Evolutionary conservation across 176 grass and related monocot species (phyloP).

Genomic region (Oryza officinalis): DNA sequence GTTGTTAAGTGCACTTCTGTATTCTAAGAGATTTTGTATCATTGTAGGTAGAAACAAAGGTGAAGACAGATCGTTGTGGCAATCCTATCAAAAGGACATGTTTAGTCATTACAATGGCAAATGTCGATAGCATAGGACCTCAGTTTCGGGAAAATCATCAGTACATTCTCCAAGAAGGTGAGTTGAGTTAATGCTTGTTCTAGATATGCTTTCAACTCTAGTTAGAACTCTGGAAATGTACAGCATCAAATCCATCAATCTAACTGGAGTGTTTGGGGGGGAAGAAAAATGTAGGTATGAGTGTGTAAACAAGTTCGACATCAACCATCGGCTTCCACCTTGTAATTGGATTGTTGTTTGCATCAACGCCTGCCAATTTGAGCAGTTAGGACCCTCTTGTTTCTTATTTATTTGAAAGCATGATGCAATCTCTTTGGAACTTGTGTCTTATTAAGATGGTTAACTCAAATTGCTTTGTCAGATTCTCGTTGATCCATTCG

Average conservation of each 20-base stretch:
- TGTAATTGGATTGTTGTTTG: slow-evolving; percentile 71
- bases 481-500: slow-evolving; percentile 65
- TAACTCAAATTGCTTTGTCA: slow-evolving; percentile 18
- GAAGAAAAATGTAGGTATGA: slow-evolving; percentile 55
- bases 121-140: slow-evolving; percentile 50
- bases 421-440: not conserved
- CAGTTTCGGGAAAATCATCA: slow-evolving; percentile 53
- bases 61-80: slow-evolving; percentile 36
- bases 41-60: slow-evolving; percentile 47
- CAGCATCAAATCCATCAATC: not conserved
- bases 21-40: slow-evolving; percentile 1
- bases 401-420: slow-evolving; percentile 22
- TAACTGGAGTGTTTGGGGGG: slow-evolving; percentile 14
- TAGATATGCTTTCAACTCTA: slow-evolving; percentile 15
- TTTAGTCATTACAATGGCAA: slow-evolving; percentile 31
- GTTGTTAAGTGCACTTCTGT: not conserved
- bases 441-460: slow-evolving; percentile 19
- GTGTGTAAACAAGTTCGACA: slow-evolving; percentile 65
- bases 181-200: slow-evolving; percentile 28
- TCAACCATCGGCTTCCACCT: slow-evolving; percentile 50
- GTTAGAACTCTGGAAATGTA: slow-evolving; percentile 5
- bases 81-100: slow-evolving; percentile 36
- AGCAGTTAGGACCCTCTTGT: slow-evolving; percentile 47
- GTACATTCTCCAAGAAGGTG: slow-evolving; percentile 64
- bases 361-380: slow-evolving; percentile 68